A percentile compares a stretch with the other conserved stretches of the same genome.
Conservation (phyloP, 768 basidiomycete species). For the Crucibulum laeve region DNA sequence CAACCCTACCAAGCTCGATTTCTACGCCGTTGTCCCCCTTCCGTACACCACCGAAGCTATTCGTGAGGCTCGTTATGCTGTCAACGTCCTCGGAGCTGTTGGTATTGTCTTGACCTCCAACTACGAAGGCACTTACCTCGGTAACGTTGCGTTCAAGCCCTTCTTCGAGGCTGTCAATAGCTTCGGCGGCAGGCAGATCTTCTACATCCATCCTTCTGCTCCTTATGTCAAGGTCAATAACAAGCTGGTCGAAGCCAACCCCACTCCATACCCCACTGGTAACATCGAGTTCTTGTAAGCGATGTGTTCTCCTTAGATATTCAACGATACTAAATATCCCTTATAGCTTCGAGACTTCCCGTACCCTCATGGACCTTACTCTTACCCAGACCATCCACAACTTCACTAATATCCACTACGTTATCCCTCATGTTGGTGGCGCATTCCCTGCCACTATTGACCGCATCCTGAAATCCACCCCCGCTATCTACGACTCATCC, state of each 20-base stretch:
- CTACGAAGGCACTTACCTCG: conserved; percentile 29
- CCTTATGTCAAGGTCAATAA: conserved; percentile 22
- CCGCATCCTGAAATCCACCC: conserved; percentile 25
- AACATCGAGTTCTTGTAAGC: conserved; percentile 30
- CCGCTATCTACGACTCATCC: conserved; percentile 26
- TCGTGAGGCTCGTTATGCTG: conserved; percentile 24
- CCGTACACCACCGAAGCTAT: conserved; percentile 29
- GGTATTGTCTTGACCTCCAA: conserved; percentile 28
- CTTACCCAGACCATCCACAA: conserved; percentile 23
- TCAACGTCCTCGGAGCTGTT: conserved; percentile 25
- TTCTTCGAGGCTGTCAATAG: conserved; percentile 29
- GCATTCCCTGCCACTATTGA: conserved; percentile 30
- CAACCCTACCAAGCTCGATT: conserved; percentile 21
- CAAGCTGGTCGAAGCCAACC: conserved; percentile 25
- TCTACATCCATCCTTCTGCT: conserved; percentile 26
- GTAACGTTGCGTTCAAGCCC: conserved; percentile 18
- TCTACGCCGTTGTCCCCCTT: conserved; percentile 29
- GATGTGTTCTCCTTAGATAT: background rate
- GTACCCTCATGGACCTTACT: conserved; percentile 25
- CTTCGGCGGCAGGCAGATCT: conserved; percentile 19
- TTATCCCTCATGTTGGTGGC: conserved; percentile 31
- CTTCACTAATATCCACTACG: conserved; percentile 28
- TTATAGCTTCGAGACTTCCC: conserved; percentile 25
- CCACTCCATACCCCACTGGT: conserved; percentile 25
- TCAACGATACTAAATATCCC: background rate